Evolutionary conservation across 768 basidiomycete genomes (phyloP).

Genomic region (Pisolithus tinctorius): DNA sequence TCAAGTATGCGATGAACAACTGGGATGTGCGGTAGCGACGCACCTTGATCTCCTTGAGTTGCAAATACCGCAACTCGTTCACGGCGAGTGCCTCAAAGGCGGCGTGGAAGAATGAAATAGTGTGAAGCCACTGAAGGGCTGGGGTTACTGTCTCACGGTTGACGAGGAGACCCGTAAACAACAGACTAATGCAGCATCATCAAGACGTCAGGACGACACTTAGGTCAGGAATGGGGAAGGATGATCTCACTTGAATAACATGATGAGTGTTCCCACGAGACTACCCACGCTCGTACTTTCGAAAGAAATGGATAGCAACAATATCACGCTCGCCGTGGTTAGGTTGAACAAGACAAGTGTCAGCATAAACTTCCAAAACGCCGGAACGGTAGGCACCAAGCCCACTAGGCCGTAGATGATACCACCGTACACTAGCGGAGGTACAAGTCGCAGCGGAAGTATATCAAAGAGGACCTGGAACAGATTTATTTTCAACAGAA

Average conservation of each 20-base stretch:
- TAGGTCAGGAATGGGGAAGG: background rate
- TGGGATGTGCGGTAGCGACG: conserved; percentile 15
- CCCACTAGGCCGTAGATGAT: conserved; percentile 95
- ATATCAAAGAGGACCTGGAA: conserved; percentile 89
- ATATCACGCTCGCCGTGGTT: conserved; percentile 86
- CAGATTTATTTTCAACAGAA: background rate
- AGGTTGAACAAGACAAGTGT: conserved; percentile 95
- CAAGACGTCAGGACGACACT: conserved; percentile 5
- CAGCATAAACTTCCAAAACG: conserved; percentile 98
- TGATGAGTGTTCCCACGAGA: conserved; percentile 88
- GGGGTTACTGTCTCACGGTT: conserved; percentile 81
- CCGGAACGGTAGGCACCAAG: conserved; percentile 80
- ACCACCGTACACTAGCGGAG: conserved; percentile 90
- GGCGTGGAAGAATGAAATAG: conserved; percentile 96
- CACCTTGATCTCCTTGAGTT: conserved; percentile 86
- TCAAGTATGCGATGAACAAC: background rate
- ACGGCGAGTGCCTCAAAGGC: conserved; percentile 97
- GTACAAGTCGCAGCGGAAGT: conserved; percentile 87
- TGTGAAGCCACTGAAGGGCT: conserved; percentile 79
- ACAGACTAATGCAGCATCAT: conserved; percentile 45
- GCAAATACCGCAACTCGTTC: conserved; percentile 91
- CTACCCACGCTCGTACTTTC: conserved; percentile 85
- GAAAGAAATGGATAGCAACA: conserved; percentile 86
- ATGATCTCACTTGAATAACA: conserved; percentile 91
- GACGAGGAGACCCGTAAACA: conserved; percentile 94